Evolutionary conservation across 1,284 basidiomycete species (phyloP), one percentile per base, ranked within the genome.

Genomic region (Meripilus lineatus): DNA sequence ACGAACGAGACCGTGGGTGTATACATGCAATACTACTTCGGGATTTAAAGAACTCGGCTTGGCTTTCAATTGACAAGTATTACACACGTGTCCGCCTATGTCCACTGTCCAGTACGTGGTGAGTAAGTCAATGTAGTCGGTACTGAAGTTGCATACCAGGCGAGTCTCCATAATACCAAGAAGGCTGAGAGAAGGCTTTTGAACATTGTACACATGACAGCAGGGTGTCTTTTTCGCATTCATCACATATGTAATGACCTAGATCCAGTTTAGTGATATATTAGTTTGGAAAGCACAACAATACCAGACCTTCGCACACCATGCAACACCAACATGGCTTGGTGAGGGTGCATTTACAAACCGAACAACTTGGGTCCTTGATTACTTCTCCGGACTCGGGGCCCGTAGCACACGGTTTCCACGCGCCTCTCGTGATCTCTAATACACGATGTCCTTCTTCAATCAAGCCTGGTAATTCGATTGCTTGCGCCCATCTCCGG

Each of bases 41-140:
- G 17, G 15, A 5, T 5, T 18, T 20, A 26, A 24, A 8, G 37
- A 23, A 40, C 5, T 10, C 8, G 23, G 8, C 22, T 20, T n/a
- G n/a, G n/a, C 14, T 18, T 40, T 20, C 35, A 23, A 2, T 7
- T 32, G 26, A 22, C 47, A 49, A 17, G 17, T 42, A 30, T 33
- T 46, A 21, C 47, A 49, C 15, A 43, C 17, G 18, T 24, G 32
- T 8, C 46, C 47, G 10, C 32, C 47, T 48, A 25, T 21, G n/a
- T 5, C 21, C 2, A 11, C 32, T 15, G 13, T 3, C 10, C 28
- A 11, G 32, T 18, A 14, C 22, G 11, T 15, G n/a, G n/a, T n/a
- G n/a, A n/a, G n/a, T n/a, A n/a, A n/a, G n/a, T n/a, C n/a, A n/a
- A n/a, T n/a, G n/a, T n/a, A n/a, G n/a, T n/a, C n/a, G n/a, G n/a